These are phyloP conservation scores for Cystobasidiaceae sp. DNA, from an alignment of 1,284 basidiomycete species.

Conservation along the genomic window DNA sequence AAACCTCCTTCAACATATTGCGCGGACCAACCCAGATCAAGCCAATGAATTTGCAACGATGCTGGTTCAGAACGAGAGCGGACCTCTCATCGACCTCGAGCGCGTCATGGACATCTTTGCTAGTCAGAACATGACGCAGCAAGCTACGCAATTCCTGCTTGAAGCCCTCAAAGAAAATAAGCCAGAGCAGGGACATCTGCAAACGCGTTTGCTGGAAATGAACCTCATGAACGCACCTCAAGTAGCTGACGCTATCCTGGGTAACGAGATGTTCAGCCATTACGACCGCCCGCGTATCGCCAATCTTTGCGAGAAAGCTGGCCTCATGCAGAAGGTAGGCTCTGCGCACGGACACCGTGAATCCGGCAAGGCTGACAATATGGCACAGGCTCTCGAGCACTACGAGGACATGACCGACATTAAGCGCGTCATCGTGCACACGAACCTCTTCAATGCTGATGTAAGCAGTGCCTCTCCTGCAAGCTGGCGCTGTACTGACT, in stretches of 20 bases:
- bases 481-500: no score
- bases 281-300: constrained; percentile 96
- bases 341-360: neutral
- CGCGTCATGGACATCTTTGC: constrained; percentile 97
- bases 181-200: constrained; percentile 91
- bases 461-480: no score
- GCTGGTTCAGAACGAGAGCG: constrained; percentile 86
- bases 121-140: constrained; percentile 99
- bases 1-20: constrained; percentile 91
- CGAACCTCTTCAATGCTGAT: constrained; percentile 77
- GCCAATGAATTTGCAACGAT: constrained; percentile 97
- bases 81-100: constrained; percentile 90
- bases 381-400: constrained; percentile 80
- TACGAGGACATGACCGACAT: constrained; percentile 97
- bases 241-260: constrained; percentile 97
- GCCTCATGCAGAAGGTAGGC: constrained; percentile 70
- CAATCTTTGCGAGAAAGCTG: constrained; percentile 97
- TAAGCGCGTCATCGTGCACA: constrained; percentile 95
- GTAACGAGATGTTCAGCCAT: constrained; percentile 97
- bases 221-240: constrained; percentile 97
- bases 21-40: constrained; percentile 94
- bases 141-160: constrained; percentile 94
- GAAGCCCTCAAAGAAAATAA: constrained; percentile 99
- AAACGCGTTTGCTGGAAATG: constrained; percentile 96
- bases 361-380: neutral